Conservation (phyloP, 2,329 filamentous ascomycete species). For the Venturia carpophila region DNA sequence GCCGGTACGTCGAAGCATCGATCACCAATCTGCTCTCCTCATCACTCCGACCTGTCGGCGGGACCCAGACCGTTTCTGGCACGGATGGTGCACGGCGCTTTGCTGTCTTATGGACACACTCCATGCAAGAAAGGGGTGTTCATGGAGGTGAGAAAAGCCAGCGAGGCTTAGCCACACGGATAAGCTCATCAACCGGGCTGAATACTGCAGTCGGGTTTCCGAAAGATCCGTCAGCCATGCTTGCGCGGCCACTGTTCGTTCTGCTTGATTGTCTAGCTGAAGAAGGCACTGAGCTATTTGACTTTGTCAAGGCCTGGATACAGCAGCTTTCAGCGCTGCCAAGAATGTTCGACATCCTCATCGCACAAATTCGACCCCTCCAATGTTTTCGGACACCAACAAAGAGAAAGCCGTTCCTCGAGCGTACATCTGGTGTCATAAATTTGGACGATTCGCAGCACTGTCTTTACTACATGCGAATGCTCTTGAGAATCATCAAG, state of each 20-base stretch:
- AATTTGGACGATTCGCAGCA: constrained; percentile 60
- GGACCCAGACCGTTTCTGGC: constrained; percentile 4
- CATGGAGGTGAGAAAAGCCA: constrained; percentile 12
- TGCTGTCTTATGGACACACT: constrained; percentile 75
- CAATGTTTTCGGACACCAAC: constrained; percentile 13
- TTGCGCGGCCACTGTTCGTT: constrained; percentile 73
- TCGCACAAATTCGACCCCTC: constrained; percentile 10
- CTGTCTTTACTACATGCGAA: constrained; percentile 69
- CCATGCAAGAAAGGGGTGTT: constrained; percentile 32
- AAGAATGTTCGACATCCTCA: constrained; percentile 35
- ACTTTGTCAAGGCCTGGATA: constrained; percentile 74
- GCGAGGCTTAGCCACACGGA: background rate
- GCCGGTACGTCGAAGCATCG: constrained; percentile 72
- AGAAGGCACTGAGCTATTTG: constrained; percentile 63
- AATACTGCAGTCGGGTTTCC: constrained; percentile 4
- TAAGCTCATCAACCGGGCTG: constrained; percentile 24
- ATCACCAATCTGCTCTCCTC: constrained; percentile 57
- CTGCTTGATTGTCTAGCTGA: constrained; percentile 71
- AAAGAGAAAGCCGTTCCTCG: constrained; percentile 21
- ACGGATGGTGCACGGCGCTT: constrained; percentile 61
- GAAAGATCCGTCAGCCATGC: constrained; percentile 33
- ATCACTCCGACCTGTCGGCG: background rate
- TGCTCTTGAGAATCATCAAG: constrained; percentile 63
- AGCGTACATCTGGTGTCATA: constrained; percentile 1
- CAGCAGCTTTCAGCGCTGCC: constrained; percentile 51